A percentile compares a stretch with the other conserved stretches of the same genome.
Evolutionary conservation across 2,329 filamentous ascomycete species (phyloP).

Genomic region (Fusarium verticillioides): DNA sequence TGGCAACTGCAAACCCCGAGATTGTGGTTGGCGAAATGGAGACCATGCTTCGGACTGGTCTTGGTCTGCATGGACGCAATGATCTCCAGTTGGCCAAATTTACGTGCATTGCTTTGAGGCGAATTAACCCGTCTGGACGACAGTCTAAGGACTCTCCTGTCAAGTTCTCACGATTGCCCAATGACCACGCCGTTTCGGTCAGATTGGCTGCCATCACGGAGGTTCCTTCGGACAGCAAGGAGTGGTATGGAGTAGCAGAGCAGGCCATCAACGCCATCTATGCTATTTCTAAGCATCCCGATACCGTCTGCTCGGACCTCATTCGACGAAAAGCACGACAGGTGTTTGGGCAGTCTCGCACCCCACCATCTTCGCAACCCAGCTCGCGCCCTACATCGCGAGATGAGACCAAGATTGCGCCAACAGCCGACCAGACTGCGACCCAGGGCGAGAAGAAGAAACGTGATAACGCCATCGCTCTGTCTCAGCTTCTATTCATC

Average conservation of each 20-base stretch:
- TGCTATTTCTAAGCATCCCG: conserved; percentile 90
- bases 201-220: conserved; percentile 87
- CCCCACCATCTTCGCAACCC: conserved; percentile 56
- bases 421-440: conserved; percentile 49
- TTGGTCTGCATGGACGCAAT: conserved; percentile 80
- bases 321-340: conserved; percentile 85
- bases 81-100: conserved; percentile 94
- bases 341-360: conserved; percentile 71
- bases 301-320: conserved; percentile 91
- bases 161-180: conserved; percentile 82
- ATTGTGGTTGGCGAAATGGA: conserved; percentile 97
- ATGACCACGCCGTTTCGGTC: conserved; percentile 88
- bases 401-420: conserved; percentile 53
- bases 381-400: conserved; percentile 60
- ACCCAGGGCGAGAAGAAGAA: conserved; percentile 59
- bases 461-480: conserved; percentile 75
- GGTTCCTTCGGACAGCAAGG: conserved; percentile 87
- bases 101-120: conserved; percentile 90
- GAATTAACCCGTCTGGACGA: conserved; percentile 88
- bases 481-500: conserved; percentile 93
- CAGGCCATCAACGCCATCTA: conserved; percentile 98
- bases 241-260: conserved; percentile 96
- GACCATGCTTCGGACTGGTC: conserved; percentile 88
- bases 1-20: conserved; percentile 90
- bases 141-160: conserved; percentile 77